Evolutionary conservation across 1,284 basidiomycete genomes (phyloP).

Genomic region (Ustilago lituana): DNA sequence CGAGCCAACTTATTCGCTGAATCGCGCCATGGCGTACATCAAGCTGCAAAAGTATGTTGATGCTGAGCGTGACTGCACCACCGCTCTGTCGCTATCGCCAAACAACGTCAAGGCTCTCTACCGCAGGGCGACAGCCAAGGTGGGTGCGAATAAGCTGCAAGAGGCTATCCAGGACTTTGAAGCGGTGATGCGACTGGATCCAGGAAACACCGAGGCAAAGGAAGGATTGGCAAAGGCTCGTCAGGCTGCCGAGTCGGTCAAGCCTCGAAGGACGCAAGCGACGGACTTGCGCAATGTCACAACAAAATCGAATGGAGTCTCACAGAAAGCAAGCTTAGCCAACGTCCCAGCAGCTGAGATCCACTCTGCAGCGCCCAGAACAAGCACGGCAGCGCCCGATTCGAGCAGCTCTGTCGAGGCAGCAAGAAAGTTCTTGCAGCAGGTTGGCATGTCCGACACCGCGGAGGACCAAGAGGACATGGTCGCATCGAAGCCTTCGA

Average conservation of each 20-base stretch:
- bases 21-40: constrained; percentile 44
- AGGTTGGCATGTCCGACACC: constrained; percentile 28
- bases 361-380: too few relatives aligned
- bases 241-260: not conserved
- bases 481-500: not conserved
- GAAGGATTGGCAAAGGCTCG: constrained; percentile 14
- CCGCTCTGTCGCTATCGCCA: constrained; percentile 15
- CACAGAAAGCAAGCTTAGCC: too few relatives aligned
- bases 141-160: constrained; percentile 13
- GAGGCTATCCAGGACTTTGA: constrained; percentile 15
- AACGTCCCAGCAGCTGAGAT: too few relatives aligned
- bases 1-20: constrained; percentile 38
- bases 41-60: constrained; percentile 36
- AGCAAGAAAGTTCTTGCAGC: constrained; percentile 32
- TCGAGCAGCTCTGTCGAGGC: constrained; percentile 35
- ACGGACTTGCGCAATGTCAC: constrained; percentile 11
- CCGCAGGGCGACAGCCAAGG: constrained; percentile 22
- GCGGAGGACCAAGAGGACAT: not conserved
- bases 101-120: constrained; percentile 38
- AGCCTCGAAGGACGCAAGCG: not conserved
- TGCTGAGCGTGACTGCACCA: constrained; percentile 36
- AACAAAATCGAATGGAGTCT: not conserved
- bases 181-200: constrained; percentile 17
- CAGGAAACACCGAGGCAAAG: constrained; percentile 24
- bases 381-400: not conserved